Evolutionary conservation across 352 stramenopile species (phyloP).

Genomic region (Phytophthora sp.): DNA sequence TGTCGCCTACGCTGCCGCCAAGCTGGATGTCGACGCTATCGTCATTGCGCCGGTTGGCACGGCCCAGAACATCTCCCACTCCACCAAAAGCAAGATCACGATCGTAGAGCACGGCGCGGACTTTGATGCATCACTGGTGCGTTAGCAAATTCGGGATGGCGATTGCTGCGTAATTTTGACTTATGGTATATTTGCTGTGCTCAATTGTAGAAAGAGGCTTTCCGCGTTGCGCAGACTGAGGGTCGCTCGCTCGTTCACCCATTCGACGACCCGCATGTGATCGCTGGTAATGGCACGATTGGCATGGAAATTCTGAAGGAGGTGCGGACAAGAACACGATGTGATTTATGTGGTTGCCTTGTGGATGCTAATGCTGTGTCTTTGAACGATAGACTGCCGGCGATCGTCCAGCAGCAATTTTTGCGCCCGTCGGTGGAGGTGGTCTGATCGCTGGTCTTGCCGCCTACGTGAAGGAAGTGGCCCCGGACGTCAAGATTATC

Average conservation of each 20-base stretch:
- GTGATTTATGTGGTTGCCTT: neutral
- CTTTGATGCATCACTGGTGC: slow-evolving; percentile 94
- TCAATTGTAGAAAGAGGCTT: slow-evolving; percentile 83
- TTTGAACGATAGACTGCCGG: slow-evolving; percentile 72
- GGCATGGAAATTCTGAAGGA: slow-evolving; percentile 94
- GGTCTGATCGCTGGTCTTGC: slow-evolving; percentile 96
- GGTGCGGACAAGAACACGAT: slow-evolving; percentile 20
- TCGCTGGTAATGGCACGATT: slow-evolving; percentile 98
- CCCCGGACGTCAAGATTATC: slow-evolving; percentile 93
- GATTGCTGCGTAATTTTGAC: neutral
- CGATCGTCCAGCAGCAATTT: slow-evolving; percentile 94
- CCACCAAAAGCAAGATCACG: slow-evolving; percentile 80
- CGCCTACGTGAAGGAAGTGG: slow-evolving; percentile 89
- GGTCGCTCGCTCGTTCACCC: slow-evolving; percentile 96
- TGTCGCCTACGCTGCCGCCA: slow-evolving; percentile 94
- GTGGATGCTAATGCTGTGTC: slow-evolving; percentile 1
- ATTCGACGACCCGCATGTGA: slow-evolving; percentile 98
- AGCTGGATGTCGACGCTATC: slow-evolving; percentile 93
- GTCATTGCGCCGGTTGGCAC: slow-evolving; percentile 98
- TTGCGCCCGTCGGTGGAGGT: slow-evolving; percentile 97
- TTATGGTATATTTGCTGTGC: neutral
- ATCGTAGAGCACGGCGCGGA: slow-evolving; percentile 96
- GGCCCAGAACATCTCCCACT: slow-evolving; percentile 85
- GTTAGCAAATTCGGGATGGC: neutral
- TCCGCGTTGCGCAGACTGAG: slow-evolving; percentile 90